Base-by-base conservation (phyloP, 257 asterid genomes). In the Dorcoceras hygrometricum region DNA sequence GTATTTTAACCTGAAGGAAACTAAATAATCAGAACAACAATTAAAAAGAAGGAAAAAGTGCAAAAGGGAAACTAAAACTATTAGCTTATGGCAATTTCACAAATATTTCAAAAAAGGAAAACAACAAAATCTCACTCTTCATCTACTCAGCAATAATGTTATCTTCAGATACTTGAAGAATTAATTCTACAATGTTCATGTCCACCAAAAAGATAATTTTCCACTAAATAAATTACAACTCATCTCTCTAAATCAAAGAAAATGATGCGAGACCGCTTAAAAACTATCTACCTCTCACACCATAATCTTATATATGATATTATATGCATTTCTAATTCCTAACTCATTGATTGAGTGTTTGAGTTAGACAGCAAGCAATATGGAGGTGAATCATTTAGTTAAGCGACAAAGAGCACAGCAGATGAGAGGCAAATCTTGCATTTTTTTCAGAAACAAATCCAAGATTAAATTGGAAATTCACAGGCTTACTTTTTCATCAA, bases 1-100 rank as follows among this genome's bases (percentile, higher is more conserved):
- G 96, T 76, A 90, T 83, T 77, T 93, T 93, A 75, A 93, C 99
- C 97, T 93, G 77, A 57, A 72, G 12, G 24, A 25, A 72, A 77
- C 23, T 14, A 59, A 59, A 60, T 59, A 36, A 39, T 65, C 12
- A 36, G 48, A 16, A 36, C 48, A 36, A 36, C 12, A 36, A 36
- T 29, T n/a, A 56, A 43, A 29, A 22, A 43, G 57, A 55, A 36
- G 12, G 19, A 63, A 12, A 51, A 7, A 48, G 26, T 22, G 61
- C 43, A 75, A 6, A 57, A 22, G 8, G 58, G 24, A 4, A 20
- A 20, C 14, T 16, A 10, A 4, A 67, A 70, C 34, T 43, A 43
- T 4, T 43, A 43, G 51, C 51, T 43, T 14, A 2, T 3, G 19
- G 6, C 6, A 43, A 11, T 43, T 43, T 43, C 51, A 43, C 19